These are phyloP conservation scores for Pseudogymnoascus sp. DNA, from an alignment of 2,329 filamentous ascomycete genomes.

Conservation along the genomic window DNA sequence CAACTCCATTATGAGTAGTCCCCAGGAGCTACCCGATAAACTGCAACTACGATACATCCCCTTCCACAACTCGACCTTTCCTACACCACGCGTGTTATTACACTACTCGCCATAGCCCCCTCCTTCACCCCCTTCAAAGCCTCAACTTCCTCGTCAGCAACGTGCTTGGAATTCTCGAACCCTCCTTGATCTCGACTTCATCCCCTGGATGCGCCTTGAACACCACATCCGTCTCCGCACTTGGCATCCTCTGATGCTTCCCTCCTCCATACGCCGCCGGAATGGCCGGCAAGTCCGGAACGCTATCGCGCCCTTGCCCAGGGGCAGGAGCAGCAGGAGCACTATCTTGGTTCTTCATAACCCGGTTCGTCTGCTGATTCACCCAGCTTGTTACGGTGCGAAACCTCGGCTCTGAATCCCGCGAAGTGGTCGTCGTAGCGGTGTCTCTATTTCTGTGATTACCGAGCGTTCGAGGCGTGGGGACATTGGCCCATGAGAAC, in stretches of 20 bases:
- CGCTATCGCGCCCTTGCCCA: conserved; percentile 25
- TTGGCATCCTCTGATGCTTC: conserved; percentile 22
- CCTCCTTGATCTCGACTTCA: conserved; percentile 22
- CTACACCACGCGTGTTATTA: not conserved
- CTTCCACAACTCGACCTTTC: not conserved
- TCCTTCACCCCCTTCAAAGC: conserved; percentile 11
- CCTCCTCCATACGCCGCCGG: conserved; percentile 12
- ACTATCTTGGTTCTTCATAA: conserved; percentile 39
- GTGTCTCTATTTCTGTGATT: conserved; percentile 24
- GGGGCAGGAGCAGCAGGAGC: conserved; percentile 16
- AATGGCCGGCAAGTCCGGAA: conserved; percentile 21
- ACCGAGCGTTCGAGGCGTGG: conserved; percentile 5
- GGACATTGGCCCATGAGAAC: conserved; percentile 26
- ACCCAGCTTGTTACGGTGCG: conserved; percentile 56
- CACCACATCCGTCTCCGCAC: conserved; percentile 21
- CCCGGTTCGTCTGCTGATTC: conserved; percentile 50
- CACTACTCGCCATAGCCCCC: not conserved
- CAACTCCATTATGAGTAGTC: not conserved
- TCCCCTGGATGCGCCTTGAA: conserved; percentile 27
- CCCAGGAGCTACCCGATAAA: not conserved
- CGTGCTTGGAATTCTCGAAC: conserved; percentile 24
- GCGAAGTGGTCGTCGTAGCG: conserved; percentile 25
- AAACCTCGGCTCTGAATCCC: conserved; percentile 41
- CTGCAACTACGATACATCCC: not conserved
- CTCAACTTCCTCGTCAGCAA: conserved; percentile 25